phyloP scores from a whole-genome alignment of 495 filamentous ascomycete species.

The Neurospora sublineolata region DNA sequence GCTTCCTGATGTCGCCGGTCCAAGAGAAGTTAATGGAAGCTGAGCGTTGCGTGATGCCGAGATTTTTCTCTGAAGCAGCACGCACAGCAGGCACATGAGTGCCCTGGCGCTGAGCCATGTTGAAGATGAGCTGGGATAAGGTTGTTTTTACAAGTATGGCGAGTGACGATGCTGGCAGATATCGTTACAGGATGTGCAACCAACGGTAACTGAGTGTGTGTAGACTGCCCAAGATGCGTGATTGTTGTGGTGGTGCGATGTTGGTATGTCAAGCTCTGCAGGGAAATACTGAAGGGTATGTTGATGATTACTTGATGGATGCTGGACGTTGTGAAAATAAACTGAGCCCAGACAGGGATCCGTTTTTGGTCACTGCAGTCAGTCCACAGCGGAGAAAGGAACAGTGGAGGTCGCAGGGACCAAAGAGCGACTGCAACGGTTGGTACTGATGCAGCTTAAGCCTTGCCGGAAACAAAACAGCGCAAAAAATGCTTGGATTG shows the following conservation, averaged over 20 bases:
- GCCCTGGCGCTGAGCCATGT: conserved; percentile 15
- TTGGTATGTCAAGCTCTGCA: background rate
- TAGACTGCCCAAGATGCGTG: background rate
- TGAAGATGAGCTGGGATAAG: background rate
- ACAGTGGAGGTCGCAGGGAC: background rate
- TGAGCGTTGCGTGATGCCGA: conserved; percentile 26
- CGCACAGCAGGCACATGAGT: conserved; percentile 25
- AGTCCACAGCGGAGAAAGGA: background rate
- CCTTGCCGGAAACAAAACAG: background rate
- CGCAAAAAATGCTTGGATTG: background rate
- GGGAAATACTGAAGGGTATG: background rate
- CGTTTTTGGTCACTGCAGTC: background rate
- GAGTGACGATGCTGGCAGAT: background rate
- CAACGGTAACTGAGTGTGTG: background rate
- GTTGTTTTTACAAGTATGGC: background rate
- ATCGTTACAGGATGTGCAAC: background rate
- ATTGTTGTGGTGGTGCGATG: background rate
- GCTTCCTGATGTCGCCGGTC: conserved; percentile 28
- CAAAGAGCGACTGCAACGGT: background rate
- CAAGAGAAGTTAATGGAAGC: conserved; percentile 22
- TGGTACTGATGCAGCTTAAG: background rate
- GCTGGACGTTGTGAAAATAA: background rate
- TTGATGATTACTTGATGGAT: background rate
- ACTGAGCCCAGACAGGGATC: background rate
- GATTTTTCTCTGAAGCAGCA: conserved; percentile 20